These are phyloP conservation scores for Colletotrichum limetticola DNA, from an alignment of 2,329 filamentous ascomycete genomes.

Conservation along the genomic window DNA sequence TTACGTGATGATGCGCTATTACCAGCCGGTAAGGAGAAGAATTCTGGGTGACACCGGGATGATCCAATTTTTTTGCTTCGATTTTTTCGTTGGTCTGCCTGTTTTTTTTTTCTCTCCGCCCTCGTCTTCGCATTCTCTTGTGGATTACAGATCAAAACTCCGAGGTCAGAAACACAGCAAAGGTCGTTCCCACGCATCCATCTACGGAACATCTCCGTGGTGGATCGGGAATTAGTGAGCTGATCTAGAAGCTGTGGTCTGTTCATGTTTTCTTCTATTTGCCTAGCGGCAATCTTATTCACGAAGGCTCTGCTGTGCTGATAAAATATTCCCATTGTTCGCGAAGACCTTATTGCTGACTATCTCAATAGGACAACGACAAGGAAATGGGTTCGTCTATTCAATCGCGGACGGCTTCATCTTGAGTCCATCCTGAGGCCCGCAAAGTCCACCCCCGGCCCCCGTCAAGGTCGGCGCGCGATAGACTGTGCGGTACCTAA, in stretches of 20 bases:
- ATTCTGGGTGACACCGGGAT: constrained; percentile 18
- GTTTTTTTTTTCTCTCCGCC: background rate
- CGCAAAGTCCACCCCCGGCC: constrained; percentile 19
- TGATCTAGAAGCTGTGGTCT: constrained; percentile 16
- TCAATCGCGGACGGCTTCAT: constrained; percentile 1
- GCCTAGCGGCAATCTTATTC: background rate
- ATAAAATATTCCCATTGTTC: background rate
- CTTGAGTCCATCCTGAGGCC: constrained; percentile 16
- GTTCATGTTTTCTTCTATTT: background rate
- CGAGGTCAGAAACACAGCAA: background rate
- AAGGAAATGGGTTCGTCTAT: constrained; percentile 3
- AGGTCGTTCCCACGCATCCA: background rate
- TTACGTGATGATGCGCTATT: constrained; percentile 31
- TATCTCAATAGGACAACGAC: background rate
- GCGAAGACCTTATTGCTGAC: background rate
- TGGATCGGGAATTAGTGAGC: constrained; percentile 15
- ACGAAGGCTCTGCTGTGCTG: background rate
- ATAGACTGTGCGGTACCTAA: constrained; percentile 10
- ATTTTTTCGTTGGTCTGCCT: background rate
- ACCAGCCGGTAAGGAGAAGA: background rate
- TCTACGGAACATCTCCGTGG: constrained; percentile 33
- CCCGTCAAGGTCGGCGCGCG: constrained; percentile 8
- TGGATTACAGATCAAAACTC: background rate
- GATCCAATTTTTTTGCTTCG: constrained; percentile 18
- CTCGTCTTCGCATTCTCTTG: background rate